Evolutionary conservation across 257 asterid species (phyloP).

Genomic region (Solanum pimpinellifolium): DNA sequence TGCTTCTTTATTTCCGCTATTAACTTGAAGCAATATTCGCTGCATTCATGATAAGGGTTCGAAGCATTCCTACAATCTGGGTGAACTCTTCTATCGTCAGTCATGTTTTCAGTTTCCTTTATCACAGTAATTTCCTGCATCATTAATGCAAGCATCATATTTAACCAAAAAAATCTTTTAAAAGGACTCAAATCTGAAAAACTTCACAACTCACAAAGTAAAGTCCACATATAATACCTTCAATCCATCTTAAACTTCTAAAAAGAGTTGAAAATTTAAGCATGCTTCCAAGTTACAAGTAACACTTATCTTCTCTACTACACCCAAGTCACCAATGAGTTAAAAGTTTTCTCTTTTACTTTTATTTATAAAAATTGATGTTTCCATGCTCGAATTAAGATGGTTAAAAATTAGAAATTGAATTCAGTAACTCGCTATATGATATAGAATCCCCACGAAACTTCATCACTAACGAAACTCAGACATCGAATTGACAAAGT

Average conservation of each 20-base stretch:
- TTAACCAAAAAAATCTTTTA: background rate
- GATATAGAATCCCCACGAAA: background rate
- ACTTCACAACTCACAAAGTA: background rate
- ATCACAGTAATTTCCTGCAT: background rate
- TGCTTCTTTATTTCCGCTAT: slow-evolving; percentile 45
- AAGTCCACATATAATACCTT: background rate
- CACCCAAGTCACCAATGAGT: background rate
- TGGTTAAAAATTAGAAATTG: background rate
- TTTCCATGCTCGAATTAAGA: background rate
- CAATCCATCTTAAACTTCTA: background rate
- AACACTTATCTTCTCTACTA: background rate
- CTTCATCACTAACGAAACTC: background rate
- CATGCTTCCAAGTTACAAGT: background rate
- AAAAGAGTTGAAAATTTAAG: background rate
- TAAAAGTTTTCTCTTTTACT: background rate
- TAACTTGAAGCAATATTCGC: slow-evolving; percentile 48
- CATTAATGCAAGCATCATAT: background rate
- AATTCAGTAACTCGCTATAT: background rate
- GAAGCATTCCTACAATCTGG: slow-evolving; percentile 64
- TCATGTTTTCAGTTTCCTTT: slow-evolving; percentile 11
- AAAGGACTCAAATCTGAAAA: background rate
- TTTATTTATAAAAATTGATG: background rate
- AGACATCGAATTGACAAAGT: background rate
- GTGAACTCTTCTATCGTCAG: slow-evolving; percentile 45
- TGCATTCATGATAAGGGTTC: slow-evolving; percentile 60